phyloP scores from a whole-genome alignment of 1,139 yeast species.

The Scheffersomyces cryptocercus region DNA sequence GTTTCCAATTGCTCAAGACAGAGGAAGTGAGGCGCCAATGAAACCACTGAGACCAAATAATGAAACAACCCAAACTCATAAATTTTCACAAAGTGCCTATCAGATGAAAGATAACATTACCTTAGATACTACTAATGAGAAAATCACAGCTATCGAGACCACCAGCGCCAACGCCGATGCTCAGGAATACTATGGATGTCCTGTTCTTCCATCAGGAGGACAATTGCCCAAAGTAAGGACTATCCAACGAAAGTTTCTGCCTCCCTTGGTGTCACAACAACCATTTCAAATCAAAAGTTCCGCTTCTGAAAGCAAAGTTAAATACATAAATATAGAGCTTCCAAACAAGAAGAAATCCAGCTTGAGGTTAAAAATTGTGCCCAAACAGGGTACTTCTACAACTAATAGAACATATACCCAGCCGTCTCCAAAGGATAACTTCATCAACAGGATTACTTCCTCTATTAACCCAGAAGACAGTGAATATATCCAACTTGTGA shows the following conservation, averaged over 20 bases:
- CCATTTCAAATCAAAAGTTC: background rate
- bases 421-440: no score
- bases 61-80: background rate
- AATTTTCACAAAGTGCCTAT: background rate
- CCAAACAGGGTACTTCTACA: background rate
- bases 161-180: no score
- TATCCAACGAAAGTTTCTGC: background rate
- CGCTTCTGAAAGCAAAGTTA: slow-evolving; percentile 1
- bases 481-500: background rate
- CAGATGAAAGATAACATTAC: no score
- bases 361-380: slow-evolving; percentile 7
- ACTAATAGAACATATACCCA: no score
- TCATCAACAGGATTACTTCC: background rate
- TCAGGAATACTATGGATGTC: background rate
- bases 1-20: background rate
- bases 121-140: no score
- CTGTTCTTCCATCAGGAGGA: background rate
- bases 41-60: background rate
- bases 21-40: background rate
- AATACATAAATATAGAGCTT: slow-evolving; percentile 9
- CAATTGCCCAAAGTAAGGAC: background rate
- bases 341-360: slow-evolving; percentile 9
- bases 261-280: background rate
- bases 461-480: background rate
- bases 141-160: no score